Evolutionary conservation across 331 rosid genomes (phyloP).

Genomic region (Saraca asoca): DNA sequence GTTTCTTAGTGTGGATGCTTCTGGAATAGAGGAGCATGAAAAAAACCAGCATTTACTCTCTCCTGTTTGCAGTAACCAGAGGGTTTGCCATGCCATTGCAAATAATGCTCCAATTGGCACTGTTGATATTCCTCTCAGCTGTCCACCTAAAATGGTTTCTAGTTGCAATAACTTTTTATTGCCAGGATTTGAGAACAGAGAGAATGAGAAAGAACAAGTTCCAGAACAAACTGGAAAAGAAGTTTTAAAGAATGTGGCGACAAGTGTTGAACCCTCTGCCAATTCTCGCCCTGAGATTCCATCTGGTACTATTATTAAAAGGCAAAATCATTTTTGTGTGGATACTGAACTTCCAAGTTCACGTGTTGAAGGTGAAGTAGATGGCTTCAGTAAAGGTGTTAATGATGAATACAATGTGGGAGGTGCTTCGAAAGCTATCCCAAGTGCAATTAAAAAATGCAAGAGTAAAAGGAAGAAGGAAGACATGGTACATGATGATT

Average conservation of each 20-base stretch:
- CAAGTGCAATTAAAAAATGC: slow-evolving; percentile 24
- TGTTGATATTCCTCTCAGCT: slow-evolving; percentile 10
- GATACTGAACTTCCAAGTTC: slow-evolving; percentile 22
- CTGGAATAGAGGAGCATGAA: slow-evolving; percentile 37
- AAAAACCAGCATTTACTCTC: slow-evolving; percentile 31
- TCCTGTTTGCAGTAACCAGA: slow-evolving; percentile 29
- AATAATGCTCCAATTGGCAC: slow-evolving; percentile 26
- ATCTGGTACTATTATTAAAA: slow-evolving; percentile 8
- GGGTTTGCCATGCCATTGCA: slow-evolving; percentile 16
- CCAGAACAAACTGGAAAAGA: slow-evolving; percentile 22
- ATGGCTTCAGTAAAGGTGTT: slow-evolving; percentile 24
- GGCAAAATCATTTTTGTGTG: background rate
- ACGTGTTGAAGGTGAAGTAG: slow-evolving; percentile 22
- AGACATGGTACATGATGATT: slow-evolving; percentile 2
- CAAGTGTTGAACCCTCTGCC: slow-evolving; percentile 10
- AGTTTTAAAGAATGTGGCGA: slow-evolving; percentile 4
- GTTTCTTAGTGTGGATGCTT: slow-evolving; percentile 69
- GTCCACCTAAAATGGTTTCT: slow-evolving; percentile 24
- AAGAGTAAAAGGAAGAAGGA: slow-evolving; percentile 30
- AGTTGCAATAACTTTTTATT: background rate
- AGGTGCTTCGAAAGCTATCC: slow-evolving; percentile 22
- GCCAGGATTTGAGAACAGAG: slow-evolving; percentile 24
- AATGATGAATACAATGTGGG: slow-evolving; percentile 24
- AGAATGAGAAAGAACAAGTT: slow-evolving; percentile 17
- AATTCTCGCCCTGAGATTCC: background rate